phyloP scores from a whole-genome alignment of 2,329 filamentous ascomycete genomes.

The Ophiosphaerella herpotricha region DNA sequence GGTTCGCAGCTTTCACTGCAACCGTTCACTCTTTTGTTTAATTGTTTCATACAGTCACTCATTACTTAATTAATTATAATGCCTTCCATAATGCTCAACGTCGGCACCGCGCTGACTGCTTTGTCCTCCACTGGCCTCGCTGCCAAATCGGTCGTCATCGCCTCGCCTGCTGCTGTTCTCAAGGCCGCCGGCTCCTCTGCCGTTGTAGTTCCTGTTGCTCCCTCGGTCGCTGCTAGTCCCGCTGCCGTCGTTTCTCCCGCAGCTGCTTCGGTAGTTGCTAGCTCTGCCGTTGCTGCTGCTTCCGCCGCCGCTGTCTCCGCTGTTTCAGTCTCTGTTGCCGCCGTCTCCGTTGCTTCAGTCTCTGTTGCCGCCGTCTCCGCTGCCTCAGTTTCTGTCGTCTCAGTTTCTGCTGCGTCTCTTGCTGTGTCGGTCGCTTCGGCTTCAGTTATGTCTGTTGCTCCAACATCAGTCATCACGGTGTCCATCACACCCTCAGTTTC shows the following conservation, averaged over 20 bases:
- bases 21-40: constrained; percentile 25
- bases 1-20: constrained; percentile 30
- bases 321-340: too few species aligned
- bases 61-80: constrained; percentile 23
- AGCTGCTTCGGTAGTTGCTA: neutral
- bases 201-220: neutral
- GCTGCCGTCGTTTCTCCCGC: neutral
- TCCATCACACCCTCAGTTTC: too few species aligned
- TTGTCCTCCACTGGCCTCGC: constrained; percentile 27
- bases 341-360: too few species aligned
- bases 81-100: constrained; percentile 32
- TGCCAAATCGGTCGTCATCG: constrained; percentile 3
- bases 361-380: too few species aligned
- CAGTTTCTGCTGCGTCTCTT: too few species aligned
- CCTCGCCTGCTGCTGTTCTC: neutral
- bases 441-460: too few species aligned
- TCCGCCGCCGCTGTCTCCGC: too few species aligned
- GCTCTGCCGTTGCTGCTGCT: neutral
- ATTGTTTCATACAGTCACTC: constrained; percentile 21
- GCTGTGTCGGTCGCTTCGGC: too few species aligned
- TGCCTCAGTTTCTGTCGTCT: too few species aligned
- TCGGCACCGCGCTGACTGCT: constrained; percentile 26
- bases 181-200: neutral
- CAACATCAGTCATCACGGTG: too few species aligned
- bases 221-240: neutral